Percentiles rank a stretch among this genome's conserved stretches.
phyloP scores from a whole-genome alignment of 768 basidiomycete species.

The Hericium coralloides region DNA sequence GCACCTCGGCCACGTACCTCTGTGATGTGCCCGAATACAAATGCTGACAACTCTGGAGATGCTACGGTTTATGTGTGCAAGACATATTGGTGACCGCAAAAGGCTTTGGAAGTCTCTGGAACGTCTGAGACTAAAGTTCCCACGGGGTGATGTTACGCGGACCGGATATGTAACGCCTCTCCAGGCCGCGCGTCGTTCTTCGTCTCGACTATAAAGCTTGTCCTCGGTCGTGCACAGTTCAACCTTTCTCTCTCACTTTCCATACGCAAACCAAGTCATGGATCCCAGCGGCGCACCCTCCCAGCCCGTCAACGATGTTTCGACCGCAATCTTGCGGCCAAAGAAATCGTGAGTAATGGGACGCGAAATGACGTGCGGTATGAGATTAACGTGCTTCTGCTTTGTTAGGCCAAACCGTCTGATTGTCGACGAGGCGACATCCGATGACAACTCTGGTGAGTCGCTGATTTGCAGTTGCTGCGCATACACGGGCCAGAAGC shows the following conservation, averaged over 20 bases:
- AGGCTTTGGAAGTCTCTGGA: background rate
- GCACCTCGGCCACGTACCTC: no score
- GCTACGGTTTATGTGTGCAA: no score
- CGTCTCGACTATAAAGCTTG: background rate
- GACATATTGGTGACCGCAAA: no score
- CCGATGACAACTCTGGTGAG: constrained; percentile 94
- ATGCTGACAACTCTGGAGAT: no score
- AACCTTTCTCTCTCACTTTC: background rate
- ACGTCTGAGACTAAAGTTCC: background rate
- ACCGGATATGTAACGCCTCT: background rate
- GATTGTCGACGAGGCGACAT: constrained; percentile 88
- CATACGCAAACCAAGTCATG: constrained; percentile 25
- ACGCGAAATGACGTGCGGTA: constrained; percentile 1
- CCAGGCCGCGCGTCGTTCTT: background rate
- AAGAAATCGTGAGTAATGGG: constrained; percentile 83
- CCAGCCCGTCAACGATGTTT: constrained; percentile 82
- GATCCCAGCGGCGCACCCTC: constrained; percentile 81
- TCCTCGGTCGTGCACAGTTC: background rate
- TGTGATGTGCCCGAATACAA: no score
- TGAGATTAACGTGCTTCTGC: constrained; percentile 13
- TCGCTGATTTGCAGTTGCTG: background rate
- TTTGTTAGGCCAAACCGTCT: constrained; percentile 83
- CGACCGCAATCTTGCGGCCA: constrained; percentile 90
- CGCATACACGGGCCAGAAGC: background rate
- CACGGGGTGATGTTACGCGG: background rate